A percentile compares a stretch with the other conserved stretches of the same genome.
Conservation (phyloP, 495 filamentous ascomycete species). For the Neurospora pannonica region DNA sequence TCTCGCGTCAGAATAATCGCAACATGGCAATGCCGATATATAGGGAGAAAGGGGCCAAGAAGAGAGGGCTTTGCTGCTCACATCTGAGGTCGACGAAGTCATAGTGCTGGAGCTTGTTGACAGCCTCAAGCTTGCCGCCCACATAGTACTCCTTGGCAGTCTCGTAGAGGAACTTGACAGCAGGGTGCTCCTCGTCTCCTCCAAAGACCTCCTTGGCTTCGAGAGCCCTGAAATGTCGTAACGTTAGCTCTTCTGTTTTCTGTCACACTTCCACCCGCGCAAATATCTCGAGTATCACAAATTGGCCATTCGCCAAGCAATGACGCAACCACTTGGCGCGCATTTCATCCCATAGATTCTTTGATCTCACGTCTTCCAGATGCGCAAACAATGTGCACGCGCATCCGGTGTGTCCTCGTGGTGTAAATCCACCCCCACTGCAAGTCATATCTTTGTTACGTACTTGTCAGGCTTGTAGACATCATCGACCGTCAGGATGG, state of each 20-base stretch:
- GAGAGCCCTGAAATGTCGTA: constrained; percentile 46
- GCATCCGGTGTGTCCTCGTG: constrained; percentile 15
- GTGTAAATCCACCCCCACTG: constrained; percentile 2
- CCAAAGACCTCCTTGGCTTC: constrained; percentile 94
- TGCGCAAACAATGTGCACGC: constrained; percentile 27
- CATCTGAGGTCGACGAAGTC: constrained; percentile 96
- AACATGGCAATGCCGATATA: background rate
- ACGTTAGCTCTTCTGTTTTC: background rate
- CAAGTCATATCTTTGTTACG: constrained; percentile 21
- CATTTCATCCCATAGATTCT: background rate
- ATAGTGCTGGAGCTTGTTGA: constrained; percentile 93
- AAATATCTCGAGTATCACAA: background rate
- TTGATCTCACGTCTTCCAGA: background rate
- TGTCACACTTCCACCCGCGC: background rate
- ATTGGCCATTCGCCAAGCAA: constrained; percentile 12
- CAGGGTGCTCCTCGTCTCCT: constrained; percentile 86
- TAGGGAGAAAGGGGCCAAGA: background rate
- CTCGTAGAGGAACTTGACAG: constrained; percentile 77
- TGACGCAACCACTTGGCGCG: constrained; percentile 23
- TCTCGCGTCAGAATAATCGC: constrained; percentile 2
- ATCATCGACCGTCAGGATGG: constrained; percentile 92
- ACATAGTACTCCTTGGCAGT: constrained; percentile 81
- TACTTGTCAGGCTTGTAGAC: constrained; percentile 96
- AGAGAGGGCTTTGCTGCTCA: constrained; percentile 20
- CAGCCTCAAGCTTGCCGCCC: constrained; percentile 88